Evolutionary conservation across 1,284 basidiomycete species (phyloP).

Genomic region (Pholiota adiposa): DNA sequence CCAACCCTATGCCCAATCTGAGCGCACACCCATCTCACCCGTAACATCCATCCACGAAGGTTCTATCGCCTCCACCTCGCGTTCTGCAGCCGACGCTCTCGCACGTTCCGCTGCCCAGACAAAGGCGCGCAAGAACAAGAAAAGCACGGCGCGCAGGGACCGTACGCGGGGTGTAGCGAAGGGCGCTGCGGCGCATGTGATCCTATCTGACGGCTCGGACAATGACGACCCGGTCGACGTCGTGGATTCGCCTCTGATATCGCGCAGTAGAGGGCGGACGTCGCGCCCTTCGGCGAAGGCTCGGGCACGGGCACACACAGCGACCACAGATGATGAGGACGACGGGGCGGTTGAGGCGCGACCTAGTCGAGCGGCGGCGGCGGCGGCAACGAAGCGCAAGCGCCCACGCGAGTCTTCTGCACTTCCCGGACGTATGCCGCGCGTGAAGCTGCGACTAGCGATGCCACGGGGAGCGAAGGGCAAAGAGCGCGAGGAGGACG

Average conservation of each 20-base stretch:
- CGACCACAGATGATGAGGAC: conserved; percentile 26
- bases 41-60: conserved; percentile 32
- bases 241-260: conserved; percentile 26
- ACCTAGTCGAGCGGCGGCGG: neutral
- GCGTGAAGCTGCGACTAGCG: conserved; percentile 54
- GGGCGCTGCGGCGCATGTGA: conserved; percentile 1
- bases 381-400: conserved; percentile 26
- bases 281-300: conserved; percentile 22
- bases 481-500: conserved; percentile 59
- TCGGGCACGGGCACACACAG: conserved; percentile 18
- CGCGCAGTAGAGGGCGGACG: conserved; percentile 15
- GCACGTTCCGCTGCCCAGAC: conserved; percentile 9
- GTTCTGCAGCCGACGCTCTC: conserved; percentile 24
- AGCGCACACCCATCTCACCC: conserved; percentile 19
- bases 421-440: conserved; percentile 17
- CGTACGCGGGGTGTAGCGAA: neutral
- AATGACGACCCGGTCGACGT: conserved; percentile 34
- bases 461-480: conserved; percentile 57
- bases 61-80: conserved; percentile 59
- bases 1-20: conserved; percentile 17
- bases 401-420: conserved; percentile 32
- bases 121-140: conserved; percentile 1
- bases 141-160: neutral
- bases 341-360: conserved; percentile 1
- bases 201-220: conserved; percentile 32